phyloP scores from a whole-genome alignment of 495 filamentous ascomycete species.

The Penicillium egyptiacum region DNA sequence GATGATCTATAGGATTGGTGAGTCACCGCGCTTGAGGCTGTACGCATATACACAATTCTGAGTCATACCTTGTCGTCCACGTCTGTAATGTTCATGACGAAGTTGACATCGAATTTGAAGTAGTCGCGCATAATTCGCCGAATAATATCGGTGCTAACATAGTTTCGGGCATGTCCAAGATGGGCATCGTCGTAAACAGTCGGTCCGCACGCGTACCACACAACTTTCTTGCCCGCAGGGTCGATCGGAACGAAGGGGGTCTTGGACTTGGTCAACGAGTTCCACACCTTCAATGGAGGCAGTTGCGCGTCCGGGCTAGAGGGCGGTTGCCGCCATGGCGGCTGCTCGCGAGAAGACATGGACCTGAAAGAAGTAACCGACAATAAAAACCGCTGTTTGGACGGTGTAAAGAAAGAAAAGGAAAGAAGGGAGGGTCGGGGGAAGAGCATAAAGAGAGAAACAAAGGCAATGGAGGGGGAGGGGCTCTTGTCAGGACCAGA shows the following conservation, averaged over 20 bases:
- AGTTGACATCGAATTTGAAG: slow-evolving; percentile 81
- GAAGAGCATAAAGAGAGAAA: slow-evolving; percentile 34
- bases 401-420: slow-evolving; percentile 17
- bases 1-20: slow-evolving; percentile 62
- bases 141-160: slow-evolving; percentile 92
- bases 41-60: neutral
- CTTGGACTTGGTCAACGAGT: slow-evolving; percentile 73
- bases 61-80: slow-evolving; percentile 79
- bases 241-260: slow-evolving; percentile 76
- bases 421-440: slow-evolving; percentile 23
- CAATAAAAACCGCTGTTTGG: slow-evolving; percentile 20
- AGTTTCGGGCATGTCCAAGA: slow-evolving; percentile 89
- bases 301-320: slow-evolving; percentile 33
- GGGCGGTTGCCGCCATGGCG: slow-evolving; percentile 49
- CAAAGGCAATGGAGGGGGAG: slow-evolving; percentile 25
- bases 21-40: slow-evolving; percentile 8
- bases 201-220: slow-evolving; percentile 90
- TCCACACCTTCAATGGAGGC: slow-evolving; percentile 56
- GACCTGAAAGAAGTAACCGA: slow-evolving; percentile 14
- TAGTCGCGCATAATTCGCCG: slow-evolving; percentile 82
- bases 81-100: slow-evolving; percentile 97
- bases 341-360: slow-evolving; percentile 47
- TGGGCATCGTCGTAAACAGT: slow-evolving; percentile 92
- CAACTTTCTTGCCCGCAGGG: slow-evolving; percentile 62
- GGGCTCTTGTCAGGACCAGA: slow-evolving; percentile 21